Base-by-base conservation (phyloP, 306 rosid genomes). In the Cajanus cajan region DNA sequence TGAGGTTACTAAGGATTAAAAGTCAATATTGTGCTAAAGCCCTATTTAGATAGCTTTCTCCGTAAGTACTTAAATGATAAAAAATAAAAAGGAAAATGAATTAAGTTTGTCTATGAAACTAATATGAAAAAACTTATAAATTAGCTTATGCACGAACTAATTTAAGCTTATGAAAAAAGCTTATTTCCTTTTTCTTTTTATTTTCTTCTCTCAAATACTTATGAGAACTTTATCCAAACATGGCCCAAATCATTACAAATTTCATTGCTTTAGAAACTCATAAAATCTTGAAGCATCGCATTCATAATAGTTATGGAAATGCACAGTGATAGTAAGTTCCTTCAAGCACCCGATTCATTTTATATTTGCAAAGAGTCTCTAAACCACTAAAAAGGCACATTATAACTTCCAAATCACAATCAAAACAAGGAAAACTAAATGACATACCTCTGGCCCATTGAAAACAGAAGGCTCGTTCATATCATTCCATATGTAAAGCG, bases 391-490 rank as follows among this genome's bases (percentile, higher is more conserved):
- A 71, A 52, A 50, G 2, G 44, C 54, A 47, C 13, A 63, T 8
- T 24, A 37, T 21, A 31, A 74, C 22, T 24, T 48, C 65, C 43
- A 52, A 40, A 70, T 21, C 68, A 57, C 37, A 40, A 58, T 54
- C 31, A 59, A 81, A 83, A 75, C 70, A 70, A 67, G 7, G 33
- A 34, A 76, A 28, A 3, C 31, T 28, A 28, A 28, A 28, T 9
- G 33, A 31, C 88, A 73, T 87, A 93, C 99, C 98, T 95, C 99
- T 0, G 99, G 98, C 74, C 99, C 99, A 87, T 91, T 95, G 85
- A 95, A 95, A 75, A 95, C 99, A 0, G 99, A 95, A 78, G 99
- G 99, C 70, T 95, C 98, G 31, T 95, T 95, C 99, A 95, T 95
- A 82, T 95, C 99, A 73, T 95, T 95, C 99, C 99, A 95, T 74